Conservation (phyloP, 768 basidiomycete genomes). For the Suillus occidentalis region DNA sequence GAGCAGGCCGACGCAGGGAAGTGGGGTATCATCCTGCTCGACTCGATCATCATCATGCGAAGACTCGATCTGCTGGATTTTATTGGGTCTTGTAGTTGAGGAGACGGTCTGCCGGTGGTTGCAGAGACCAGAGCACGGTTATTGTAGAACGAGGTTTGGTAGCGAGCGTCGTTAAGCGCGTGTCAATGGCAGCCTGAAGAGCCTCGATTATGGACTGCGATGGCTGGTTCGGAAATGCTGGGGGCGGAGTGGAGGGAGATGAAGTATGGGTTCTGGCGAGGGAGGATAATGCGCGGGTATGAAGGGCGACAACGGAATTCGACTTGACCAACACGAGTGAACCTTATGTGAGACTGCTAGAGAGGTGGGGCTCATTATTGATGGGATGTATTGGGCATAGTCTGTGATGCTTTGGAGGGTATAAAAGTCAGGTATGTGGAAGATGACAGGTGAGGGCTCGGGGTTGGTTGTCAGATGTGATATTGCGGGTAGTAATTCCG, state of each 20-base stretch:
- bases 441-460: slow-evolving; percentile 31
- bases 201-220: slow-evolving; percentile 22
- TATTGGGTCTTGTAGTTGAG: too few species aligned
- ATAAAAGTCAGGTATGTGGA: slow-evolving; percentile 34
- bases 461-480: slow-evolving; percentile 29
- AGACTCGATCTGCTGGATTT: too few species aligned
- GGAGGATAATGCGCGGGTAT: slow-evolving; percentile 18
- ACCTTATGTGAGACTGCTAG: slow-evolving; percentile 20
- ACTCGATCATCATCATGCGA: too few species aligned
- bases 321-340: slow-evolving; percentile 45
- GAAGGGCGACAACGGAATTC: slow-evolving; percentile 22
- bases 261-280: slow-evolving; percentile 20
- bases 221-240: slow-evolving; percentile 2
- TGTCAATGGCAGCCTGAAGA: slow-evolving; percentile 24
- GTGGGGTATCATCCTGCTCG: too few species aligned
- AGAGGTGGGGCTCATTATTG: slow-evolving; percentile 34
- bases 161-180: slow-evolving; percentile 15
- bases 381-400: slow-evolving; percentile 46
- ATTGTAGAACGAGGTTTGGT: background rate
- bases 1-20: too few species aligned
- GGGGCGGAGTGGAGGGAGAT: slow-evolving; percentile 13
- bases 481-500: slow-evolving; percentile 47
- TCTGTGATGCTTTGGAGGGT: slow-evolving; percentile 35
- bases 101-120: too few species aligned
- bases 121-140: too few species aligned